Conservation (phyloP, 495 filamentous ascomycete genomes). For the Delitschia confertaspora region DNA sequence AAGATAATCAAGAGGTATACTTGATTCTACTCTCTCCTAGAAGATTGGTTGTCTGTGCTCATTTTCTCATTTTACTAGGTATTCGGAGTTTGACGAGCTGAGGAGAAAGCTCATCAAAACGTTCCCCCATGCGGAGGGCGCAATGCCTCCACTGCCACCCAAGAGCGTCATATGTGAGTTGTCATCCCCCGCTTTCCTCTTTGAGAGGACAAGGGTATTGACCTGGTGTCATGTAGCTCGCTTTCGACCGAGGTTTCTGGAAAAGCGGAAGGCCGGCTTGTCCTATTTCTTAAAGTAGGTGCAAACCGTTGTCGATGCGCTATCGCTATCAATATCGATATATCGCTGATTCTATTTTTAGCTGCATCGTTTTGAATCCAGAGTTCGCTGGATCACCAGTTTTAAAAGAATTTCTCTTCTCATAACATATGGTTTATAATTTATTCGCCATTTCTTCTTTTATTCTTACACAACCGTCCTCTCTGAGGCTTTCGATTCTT, state of each 20-base stretch:
- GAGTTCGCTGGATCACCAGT: conserved; percentile 60
- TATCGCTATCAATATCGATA: conserved; percentile 18
- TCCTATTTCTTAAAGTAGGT: conserved; percentile 65
- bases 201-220: conserved; percentile 10
- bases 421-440: conserved; percentile 5
- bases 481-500: too few relatives aligned
- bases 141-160: conserved; percentile 57
- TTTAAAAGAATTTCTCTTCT: conserved; percentile 63
- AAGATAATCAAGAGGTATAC: conserved; percentile 50
- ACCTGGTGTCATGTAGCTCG: conserved; percentile 40
- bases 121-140: conserved; percentile 56
- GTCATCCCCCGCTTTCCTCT: conserved; percentile 16
- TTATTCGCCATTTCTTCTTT: neutral
- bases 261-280: conserved; percentile 54
- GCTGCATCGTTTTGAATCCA: conserved; percentile 59
- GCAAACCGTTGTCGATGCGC: neutral
- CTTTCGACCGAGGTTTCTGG: conserved; percentile 61
- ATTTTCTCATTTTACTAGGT: conserved; percentile 40
- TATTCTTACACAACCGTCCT: neutral
- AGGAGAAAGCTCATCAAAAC: conserved; percentile 49
- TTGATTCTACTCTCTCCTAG: too few relatives aligned
- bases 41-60: neutral
- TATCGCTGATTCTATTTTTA: conserved; percentile 32
- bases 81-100: conserved; percentile 64
- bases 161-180: conserved; percentile 62